These are phyloP conservation scores for Hyphopichia burtonii DNA, from an alignment of 1,139 yeast species.

Conservation along the genomic window DNA sequence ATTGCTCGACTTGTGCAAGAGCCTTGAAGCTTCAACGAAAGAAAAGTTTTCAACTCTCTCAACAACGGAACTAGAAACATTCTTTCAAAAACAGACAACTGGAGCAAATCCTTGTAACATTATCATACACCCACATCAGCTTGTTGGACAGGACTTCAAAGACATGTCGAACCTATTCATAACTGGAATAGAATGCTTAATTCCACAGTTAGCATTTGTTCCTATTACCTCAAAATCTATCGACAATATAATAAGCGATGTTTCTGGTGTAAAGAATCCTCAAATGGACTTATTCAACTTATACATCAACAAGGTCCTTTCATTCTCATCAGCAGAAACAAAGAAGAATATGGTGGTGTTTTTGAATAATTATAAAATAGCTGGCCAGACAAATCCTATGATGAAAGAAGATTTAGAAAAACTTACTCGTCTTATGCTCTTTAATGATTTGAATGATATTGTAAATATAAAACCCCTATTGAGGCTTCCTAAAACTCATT, in stretches of 20 bases:
- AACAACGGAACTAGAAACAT: neutral
- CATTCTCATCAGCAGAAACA: neutral
- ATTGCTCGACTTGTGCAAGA: neutral
- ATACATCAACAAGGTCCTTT: slow-evolving; percentile 12
- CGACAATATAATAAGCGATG: slow-evolving; percentile 2
- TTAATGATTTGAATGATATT: slow-evolving; percentile 1
- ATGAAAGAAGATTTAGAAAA: neutral
- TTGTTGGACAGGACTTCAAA: slow-evolving; percentile 16
- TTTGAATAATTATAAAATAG: neutral
- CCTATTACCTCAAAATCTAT: neutral
- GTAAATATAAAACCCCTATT: neutral
- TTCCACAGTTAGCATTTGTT: slow-evolving; percentile 21
- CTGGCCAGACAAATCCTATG: neutral
- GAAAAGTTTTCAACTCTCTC: neutral
- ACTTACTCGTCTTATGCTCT: neutral
- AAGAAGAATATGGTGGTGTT: neutral
- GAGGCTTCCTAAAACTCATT: too few relatives aligned
- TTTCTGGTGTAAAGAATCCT: slow-evolving; percentile 25
- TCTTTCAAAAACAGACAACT: neutral
- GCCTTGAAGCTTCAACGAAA: neutral
- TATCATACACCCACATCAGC: slow-evolving; percentile 12
- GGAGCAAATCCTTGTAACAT: neutral
- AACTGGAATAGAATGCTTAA: slow-evolving; percentile 22
- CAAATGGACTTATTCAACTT: slow-evolving; percentile 20
- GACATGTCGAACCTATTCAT: slow-evolving; percentile 17